A percentile compares a stretch with the other conserved stretches of the same genome.
These are phyloP conservation scores for Microcyclospora pomicola DNA, from an alignment of 2,329 filamentous ascomycete genomes.

Conservation along the genomic window DNA sequence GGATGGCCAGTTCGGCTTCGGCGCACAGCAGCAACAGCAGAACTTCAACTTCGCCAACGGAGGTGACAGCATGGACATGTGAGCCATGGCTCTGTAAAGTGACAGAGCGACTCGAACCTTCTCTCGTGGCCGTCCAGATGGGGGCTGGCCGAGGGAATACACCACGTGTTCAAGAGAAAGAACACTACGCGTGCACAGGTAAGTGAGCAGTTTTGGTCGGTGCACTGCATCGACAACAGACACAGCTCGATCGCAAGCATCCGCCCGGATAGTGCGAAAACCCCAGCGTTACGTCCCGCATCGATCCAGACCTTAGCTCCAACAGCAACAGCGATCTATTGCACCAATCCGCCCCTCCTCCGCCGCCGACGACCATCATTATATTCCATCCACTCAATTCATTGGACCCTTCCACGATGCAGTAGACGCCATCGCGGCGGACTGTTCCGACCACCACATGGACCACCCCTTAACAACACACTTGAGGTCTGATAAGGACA, in stretches of 20 bases:
- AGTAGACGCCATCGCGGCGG: neutral
- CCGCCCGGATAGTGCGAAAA: neutral
- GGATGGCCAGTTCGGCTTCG: conserved; percentile 68
- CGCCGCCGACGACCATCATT: neutral
- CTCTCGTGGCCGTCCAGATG: neutral
- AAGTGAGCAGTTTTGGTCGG: neutral
- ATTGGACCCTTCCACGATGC: conserved; percentile 5
- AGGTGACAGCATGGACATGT: conserved; percentile 57
- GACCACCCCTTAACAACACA: no score
- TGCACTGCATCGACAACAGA: neutral
- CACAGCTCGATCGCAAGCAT: neutral
- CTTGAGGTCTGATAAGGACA: no score
- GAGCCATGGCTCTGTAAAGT: conserved; percentile 4
- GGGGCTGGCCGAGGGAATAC: neutral
- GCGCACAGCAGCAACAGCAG: conserved; percentile 55
- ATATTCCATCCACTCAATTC: neutral
- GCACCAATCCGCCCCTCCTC: conserved; percentile 2
- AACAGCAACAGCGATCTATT: conserved; percentile 5
- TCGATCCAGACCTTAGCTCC: conserved; percentile 5
- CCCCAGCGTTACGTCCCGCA: conserved; percentile 3
- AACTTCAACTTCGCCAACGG: conserved; percentile 90
- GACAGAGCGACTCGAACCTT: neutral
- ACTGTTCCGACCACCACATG: no score
- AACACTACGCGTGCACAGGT: conserved; percentile 1
- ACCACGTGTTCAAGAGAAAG: conserved; percentile 1